phyloP scores from a whole-genome alignment of 148 eudicot genomes.

The Silene uniflora region DNA sequence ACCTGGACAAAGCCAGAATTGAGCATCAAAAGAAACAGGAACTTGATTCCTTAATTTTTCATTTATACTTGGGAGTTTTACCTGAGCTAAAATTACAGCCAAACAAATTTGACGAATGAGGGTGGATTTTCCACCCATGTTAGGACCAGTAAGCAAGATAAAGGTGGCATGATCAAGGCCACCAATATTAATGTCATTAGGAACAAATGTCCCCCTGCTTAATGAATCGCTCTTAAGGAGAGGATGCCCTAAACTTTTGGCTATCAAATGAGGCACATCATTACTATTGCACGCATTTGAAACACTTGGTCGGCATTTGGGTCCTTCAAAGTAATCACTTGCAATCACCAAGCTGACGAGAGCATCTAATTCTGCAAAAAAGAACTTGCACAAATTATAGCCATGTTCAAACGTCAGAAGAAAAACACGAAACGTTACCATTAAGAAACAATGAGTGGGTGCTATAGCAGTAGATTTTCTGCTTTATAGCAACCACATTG shows the following conservation, averaged over 20 bases:
- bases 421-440: neutral
- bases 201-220: slow-evolving; percentile 79
- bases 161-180: slow-evolving; percentile 65
- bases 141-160: slow-evolving; percentile 95
- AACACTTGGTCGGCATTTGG: slow-evolving; percentile 76
- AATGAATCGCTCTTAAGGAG: slow-evolving; percentile 70
- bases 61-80: slow-evolving; percentile 23
- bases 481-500: neutral
- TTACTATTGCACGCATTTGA: slow-evolving; percentile 28
- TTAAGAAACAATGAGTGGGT: neutral
- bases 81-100: slow-evolving; percentile 96
- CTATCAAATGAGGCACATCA: slow-evolving; percentile 54
- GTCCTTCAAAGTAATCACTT: slow-evolving; percentile 81
- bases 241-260: slow-evolving; percentile 90
- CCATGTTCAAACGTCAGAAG: slow-evolving; percentile 9
- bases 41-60: neutral
- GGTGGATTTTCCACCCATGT: slow-evolving; percentile 99
- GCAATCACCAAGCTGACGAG: slow-evolving; percentile 86
- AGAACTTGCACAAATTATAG: slow-evolving; percentile 11
- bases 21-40: slow-evolving; percentile 11
- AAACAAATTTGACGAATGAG: slow-evolving; percentile 98
- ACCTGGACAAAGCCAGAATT: slow-evolving; percentile 42
- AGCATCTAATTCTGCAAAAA: slow-evolving; percentile 84
- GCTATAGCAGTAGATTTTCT: neutral
- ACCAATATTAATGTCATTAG: slow-evolving; percentile 79